These are phyloP conservation scores for Cucumis cinereus DNA, from an alignment of 306 rosid genomes.

Conservation along the genomic window DNA sequence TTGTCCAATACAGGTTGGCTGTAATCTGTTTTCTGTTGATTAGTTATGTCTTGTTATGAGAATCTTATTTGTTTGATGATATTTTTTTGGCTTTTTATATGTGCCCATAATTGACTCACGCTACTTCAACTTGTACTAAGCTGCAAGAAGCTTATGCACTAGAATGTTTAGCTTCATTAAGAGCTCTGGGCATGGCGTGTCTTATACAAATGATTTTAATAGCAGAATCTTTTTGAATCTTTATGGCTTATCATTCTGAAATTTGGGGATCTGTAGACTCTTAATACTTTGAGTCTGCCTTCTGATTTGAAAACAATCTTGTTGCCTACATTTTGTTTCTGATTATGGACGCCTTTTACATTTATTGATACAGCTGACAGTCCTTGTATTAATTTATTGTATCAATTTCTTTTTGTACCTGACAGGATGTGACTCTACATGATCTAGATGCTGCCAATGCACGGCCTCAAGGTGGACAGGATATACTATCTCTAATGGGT, in stretches of 20 bases:
- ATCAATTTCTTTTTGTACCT: background rate
- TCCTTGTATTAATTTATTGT: background rate
- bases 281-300: background rate
- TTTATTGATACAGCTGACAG: background rate
- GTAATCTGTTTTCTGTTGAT: background rate
- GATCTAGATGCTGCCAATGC: constrained; percentile 18
- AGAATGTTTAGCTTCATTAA: background rate
- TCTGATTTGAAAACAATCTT: background rate
- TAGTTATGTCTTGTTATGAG: background rate
- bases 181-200: background rate
- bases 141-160: background rate
- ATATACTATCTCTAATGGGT: constrained; percentile 89
- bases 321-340: background rate
- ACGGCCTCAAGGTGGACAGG: constrained; percentile 97
- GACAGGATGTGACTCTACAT: constrained; percentile 85
- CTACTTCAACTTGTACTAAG: background rate
- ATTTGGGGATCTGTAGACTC: background rate
- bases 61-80: background rate
- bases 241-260: background rate
- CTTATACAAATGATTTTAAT: background rate
- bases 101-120: background rate
- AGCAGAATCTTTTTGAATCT: background rate
- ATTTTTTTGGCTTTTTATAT: background rate
- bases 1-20: background rate
- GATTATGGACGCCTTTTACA: background rate